A percentile compares a stretch with the other conserved stretches of the same genome.
Conservation (phyloP, 139 green algal species). For the Chlamydomonas sp. region DNA sequence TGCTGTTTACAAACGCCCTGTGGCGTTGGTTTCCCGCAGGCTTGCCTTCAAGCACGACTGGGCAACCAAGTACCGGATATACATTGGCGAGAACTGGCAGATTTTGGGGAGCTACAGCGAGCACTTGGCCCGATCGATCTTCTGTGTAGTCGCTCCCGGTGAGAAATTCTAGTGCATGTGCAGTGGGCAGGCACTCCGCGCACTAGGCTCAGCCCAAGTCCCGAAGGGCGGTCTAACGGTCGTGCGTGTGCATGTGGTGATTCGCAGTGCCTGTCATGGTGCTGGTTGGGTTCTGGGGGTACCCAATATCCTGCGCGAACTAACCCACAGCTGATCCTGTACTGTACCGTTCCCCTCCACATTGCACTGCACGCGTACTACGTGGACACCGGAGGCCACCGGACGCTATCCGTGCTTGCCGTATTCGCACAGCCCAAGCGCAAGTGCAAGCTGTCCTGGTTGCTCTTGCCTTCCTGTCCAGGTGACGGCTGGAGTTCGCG, state of each 20-base stretch:
- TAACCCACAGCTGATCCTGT: no score
- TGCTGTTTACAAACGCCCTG: background rate
- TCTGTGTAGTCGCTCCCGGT: slow-evolving; percentile 61
- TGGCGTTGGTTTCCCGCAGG: background rate
- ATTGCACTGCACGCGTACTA: no score
- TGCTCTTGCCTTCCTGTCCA: background rate
- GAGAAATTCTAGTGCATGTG: background rate
- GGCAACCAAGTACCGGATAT: slow-evolving; percentile 41
- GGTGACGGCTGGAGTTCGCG: slow-evolving; percentile 55
- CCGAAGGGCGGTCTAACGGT: no score
- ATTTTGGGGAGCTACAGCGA: slow-evolving; percentile 36
- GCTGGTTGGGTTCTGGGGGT: no score
- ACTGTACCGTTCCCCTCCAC: no score
- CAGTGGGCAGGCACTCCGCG: no score
- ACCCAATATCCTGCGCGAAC: no score
- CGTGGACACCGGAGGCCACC: no score
- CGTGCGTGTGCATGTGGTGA: no score
- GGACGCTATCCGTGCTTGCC: background rate
- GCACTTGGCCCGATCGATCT: slow-evolving; percentile 49
- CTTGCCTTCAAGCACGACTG: slow-evolving; percentile 31
- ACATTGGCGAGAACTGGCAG: slow-evolving; percentile 28
- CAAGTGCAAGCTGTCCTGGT: background rate
- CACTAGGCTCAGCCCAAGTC: no score
- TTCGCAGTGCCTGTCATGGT: no score
- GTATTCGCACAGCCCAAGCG: background rate